These are phyloP conservation scores for Blastomyces percursus DNA, from an alignment of 2,329 filamentous ascomycete species.

Conservation along the genomic window DNA sequence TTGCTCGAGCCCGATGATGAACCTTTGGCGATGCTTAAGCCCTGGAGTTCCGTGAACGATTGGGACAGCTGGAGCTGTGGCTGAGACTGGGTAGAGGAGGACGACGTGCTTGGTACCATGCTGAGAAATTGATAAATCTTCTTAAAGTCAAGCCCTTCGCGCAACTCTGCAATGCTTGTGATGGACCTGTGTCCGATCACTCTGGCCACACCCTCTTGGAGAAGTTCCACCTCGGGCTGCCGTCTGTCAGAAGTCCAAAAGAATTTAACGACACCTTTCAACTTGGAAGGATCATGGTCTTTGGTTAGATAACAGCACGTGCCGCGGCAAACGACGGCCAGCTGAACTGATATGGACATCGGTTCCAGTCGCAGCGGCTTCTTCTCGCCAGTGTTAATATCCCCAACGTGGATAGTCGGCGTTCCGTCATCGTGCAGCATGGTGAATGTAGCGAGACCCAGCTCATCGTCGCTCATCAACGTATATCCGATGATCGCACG, in stretches of 20 bases:
- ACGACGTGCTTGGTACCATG: too few species aligned
- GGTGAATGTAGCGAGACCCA: conserved; percentile 22
- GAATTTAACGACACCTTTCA: too few species aligned
- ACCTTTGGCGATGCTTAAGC: background rate
- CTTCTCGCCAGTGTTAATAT: background rate
- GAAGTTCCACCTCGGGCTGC: too few species aligned
- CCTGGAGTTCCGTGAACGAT: background rate
- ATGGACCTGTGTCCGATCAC: too few species aligned
- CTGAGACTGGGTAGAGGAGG: too few species aligned
- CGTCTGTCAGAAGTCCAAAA: too few species aligned
- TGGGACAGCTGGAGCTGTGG: background rate
- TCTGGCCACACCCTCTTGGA: too few species aligned
- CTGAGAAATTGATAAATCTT: too few species aligned
- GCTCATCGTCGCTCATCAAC: conserved; percentile 22
- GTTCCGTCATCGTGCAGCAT: background rate
- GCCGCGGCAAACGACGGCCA: background rate
- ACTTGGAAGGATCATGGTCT: background rate
- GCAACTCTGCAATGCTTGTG: too few species aligned
- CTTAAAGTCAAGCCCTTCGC: too few species aligned
- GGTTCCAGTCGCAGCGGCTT: background rate
- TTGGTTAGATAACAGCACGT: background rate
- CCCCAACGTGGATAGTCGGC: background rate
- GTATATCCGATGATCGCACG: conserved; percentile 20
- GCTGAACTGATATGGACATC: background rate
- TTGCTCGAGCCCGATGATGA: too few species aligned